Percentiles rank a stretch among this genome's conserved stretches.
Conservation (phyloP, 2,329 filamentous ascomycete species). For the Ophiobolus disseminans region DNA sequence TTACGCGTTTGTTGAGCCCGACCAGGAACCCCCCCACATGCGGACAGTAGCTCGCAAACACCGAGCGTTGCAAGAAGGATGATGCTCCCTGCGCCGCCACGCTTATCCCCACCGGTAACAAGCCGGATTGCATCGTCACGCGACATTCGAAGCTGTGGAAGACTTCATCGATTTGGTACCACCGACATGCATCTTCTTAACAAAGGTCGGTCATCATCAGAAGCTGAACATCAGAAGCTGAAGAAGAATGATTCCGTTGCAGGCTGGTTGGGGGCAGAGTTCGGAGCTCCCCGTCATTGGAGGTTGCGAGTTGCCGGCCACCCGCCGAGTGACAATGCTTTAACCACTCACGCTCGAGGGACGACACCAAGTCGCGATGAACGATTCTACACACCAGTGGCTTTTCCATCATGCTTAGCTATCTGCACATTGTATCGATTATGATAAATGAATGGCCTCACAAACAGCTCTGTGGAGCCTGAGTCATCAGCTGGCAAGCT, state of each 20-base stretch:
- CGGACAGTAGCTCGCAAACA: conserved; percentile 16
- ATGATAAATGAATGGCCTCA: too few species aligned
- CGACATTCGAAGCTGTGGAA: too few species aligned
- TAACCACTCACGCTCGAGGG: conserved; percentile 6
- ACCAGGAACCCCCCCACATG: background rate
- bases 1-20: conserved; percentile 24
- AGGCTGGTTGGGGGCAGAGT: conserved; percentile 11
- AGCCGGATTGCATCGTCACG: background rate
- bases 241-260: background rate
- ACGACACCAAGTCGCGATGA: background rate
- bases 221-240: too few species aligned
- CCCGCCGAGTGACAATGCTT: background rate
- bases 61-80: conserved; percentile 19
- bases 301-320: conserved; percentile 2
- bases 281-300: conserved; percentile 17
- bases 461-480: too few species aligned
- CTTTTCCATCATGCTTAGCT: too few species aligned
- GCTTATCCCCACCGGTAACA: conserved; percentile 7
- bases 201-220: background rate
- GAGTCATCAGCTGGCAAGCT: background rate
- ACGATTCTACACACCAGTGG: background rate
- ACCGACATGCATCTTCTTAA: background rate
- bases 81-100: conserved; percentile 15
- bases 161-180: too few species aligned
- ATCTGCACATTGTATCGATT: too few species aligned